Percentiles rank a stretch among this genome's conserved stretches.
These are phyloP conservation scores for Leccinellum albellum DNA, from an alignment of 768 basidiomycete species.

Conservation along the genomic window DNA sequence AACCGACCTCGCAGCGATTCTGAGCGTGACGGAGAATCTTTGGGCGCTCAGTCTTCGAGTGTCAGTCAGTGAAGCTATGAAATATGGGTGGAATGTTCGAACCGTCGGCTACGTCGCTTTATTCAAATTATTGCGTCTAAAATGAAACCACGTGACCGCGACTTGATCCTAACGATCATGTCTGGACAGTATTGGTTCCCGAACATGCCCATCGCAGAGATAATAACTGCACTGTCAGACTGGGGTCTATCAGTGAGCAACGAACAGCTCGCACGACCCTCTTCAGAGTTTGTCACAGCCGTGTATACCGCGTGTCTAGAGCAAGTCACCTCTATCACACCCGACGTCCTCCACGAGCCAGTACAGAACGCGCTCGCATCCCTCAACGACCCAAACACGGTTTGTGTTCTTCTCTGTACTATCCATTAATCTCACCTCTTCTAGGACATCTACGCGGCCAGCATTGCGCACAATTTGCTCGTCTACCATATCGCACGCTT, in stretches of 20 bases:
- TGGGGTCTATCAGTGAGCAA: constrained; percentile 67
- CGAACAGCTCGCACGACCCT: constrained; percentile 66
- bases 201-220: constrained; percentile 59
- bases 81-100: no score
- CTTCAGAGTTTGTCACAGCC: constrained; percentile 64
- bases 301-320: constrained; percentile 71
- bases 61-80: no score
- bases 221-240: constrained; percentile 57
- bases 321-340: constrained; percentile 62
- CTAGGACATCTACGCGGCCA: constrained; percentile 64
- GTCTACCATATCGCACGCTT: constrained; percentile 74
- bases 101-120: no score
- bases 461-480: constrained; percentile 59
- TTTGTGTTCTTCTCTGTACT: constrained; percentile 25
- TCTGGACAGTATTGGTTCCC: constrained; percentile 56
- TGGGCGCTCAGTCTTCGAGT: no score
- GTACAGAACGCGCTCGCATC: constrained; percentile 51
- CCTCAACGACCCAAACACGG: constrained; percentile 52
- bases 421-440: not conserved
- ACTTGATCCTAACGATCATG: constrained; percentile 10
- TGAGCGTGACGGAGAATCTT: no score
- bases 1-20: no score
- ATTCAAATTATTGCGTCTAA: no score
- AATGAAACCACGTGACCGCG: constrained; percentile 29
- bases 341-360: constrained; percentile 56